Percentiles rank a stretch among this genome's conserved stretches.
Evolutionary conservation across 163 green algal genomes (phyloP).

Genomic region (Scenedesmus sp.): DNA sequence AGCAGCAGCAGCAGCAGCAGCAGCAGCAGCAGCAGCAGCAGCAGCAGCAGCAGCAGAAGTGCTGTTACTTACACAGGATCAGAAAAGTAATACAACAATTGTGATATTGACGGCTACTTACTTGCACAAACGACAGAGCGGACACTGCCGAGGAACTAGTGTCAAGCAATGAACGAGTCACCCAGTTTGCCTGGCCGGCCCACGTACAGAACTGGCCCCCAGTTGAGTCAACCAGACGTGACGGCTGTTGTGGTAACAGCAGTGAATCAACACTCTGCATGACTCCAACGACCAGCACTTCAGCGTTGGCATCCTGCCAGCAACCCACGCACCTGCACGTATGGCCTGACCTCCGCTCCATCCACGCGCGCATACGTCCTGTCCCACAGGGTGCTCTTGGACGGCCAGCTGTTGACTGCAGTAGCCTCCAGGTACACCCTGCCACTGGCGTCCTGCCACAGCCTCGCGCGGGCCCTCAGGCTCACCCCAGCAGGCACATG

Average conservation of each 20-base stretch:
- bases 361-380: neutral
- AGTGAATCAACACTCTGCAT: no score
- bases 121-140: no score
- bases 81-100: no score
- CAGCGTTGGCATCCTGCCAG: neutral
- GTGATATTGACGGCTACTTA: no score
- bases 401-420: neutral
- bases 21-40: constrained; percentile 10
- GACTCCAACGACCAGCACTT: no score
- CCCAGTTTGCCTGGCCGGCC: no score
- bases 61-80: no score
- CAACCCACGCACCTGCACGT: neutral
- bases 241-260: neutral
- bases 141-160: no score
- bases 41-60: neutral
- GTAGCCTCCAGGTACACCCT: neutral
- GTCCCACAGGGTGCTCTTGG: constrained; percentile 6
- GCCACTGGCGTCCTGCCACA: neutral
- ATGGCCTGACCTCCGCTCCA: neutral
- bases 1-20: constrained; percentile 29
- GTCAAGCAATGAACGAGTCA: no score
- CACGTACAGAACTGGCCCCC: no score
- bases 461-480: neutral
- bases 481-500: neutral
- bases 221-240: no score